phyloP scores from a whole-genome alignment of 257 asterid species.

The Datura wrightii region DNA sequence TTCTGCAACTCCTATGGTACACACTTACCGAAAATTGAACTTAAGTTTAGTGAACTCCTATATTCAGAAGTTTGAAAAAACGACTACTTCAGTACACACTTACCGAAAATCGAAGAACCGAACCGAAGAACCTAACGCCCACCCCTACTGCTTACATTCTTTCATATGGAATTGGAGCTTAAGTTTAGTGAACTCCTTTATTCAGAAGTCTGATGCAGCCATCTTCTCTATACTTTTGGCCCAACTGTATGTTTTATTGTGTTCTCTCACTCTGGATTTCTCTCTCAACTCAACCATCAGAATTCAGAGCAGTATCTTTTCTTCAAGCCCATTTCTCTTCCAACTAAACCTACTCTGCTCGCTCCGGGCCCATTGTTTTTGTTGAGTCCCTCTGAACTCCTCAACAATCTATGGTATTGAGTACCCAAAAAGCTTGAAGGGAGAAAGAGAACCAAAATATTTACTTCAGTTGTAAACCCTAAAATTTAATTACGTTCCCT shows the following conservation, averaged over 20 bases:
- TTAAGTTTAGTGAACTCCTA: no score
- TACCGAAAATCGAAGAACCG: no score
- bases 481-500: not conserved
- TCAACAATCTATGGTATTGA: not conserved
- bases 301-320: not conserved
- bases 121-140: not conserved
- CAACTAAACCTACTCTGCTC: not conserved
- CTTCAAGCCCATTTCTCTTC: conserved; percentile 22
- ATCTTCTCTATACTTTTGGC: not conserved
- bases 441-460: conserved; percentile 12
- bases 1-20: no score
- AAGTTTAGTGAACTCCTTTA: conserved; percentile 10
- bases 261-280: not conserved
- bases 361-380: not conserved
- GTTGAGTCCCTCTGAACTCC: conserved; percentile 26
- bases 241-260: conserved; percentile 14
- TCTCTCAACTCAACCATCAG: not conserved
- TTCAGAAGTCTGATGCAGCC: not conserved
- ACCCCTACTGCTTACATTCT: not conserved
- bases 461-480: conserved; percentile 17
- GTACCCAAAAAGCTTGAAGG: conserved; percentile 18
- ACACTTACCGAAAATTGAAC: no score
- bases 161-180: conserved; percentile 8
- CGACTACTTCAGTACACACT: no score
- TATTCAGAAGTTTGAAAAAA: no score